A percentile compares a stretch with the other conserved stretches of the same genome.
phyloP scores from a whole-genome alignment of 1,284 basidiomycete genomes.

The Trichosporon ovoides region DNA sequence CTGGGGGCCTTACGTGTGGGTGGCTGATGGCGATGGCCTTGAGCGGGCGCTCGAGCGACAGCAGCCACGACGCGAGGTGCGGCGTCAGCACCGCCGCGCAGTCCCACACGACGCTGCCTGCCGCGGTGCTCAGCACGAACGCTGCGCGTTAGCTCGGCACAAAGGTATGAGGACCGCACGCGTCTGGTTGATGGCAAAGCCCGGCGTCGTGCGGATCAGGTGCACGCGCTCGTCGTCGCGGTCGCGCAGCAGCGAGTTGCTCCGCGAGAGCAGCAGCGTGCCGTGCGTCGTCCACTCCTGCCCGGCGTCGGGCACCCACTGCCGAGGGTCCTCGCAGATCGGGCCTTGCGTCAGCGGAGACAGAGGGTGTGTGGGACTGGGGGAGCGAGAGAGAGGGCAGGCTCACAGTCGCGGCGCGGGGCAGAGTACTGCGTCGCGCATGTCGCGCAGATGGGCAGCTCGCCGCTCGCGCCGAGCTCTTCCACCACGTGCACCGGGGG shows the following conservation, averaged over 20 bases:
- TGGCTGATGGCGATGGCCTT: slow-evolving; percentile 46
- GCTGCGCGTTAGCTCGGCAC: slow-evolving; percentile 25
- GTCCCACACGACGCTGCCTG: slow-evolving; percentile 46
- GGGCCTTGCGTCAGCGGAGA: slow-evolving; percentile 20
- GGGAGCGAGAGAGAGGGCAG: not conserved
- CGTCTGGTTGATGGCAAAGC: slow-evolving; percentile 44
- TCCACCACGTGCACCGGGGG: slow-evolving; percentile 22
- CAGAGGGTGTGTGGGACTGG: not conserved
- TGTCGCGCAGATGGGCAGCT: slow-evolving; percentile 42
- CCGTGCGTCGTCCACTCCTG: slow-evolving; percentile 41
- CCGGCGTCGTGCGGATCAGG: slow-evolving; percentile 36
- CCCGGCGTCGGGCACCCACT: slow-evolving; percentile 38
- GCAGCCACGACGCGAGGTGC: slow-evolving; percentile 29
- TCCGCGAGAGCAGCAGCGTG: slow-evolving; percentile 21
- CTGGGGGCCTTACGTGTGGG: slow-evolving; percentile 40
- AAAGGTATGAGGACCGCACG: slow-evolving; percentile 27
- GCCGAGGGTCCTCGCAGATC: slow-evolving; percentile 41
- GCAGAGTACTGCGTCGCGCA: slow-evolving; percentile 44
- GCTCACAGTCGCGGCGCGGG: slow-evolving; percentile 26
- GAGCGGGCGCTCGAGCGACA: slow-evolving; percentile 27
- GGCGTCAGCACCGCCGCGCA: slow-evolving; percentile 40
- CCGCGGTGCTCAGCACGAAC: slow-evolving; percentile 38
- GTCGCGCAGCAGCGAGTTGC: slow-evolving; percentile 33
- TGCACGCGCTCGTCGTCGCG: slow-evolving; percentile 34
- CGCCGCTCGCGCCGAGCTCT: slow-evolving; percentile 29